A percentile compares a stretch with the other conserved stretches of the same genome.
phyloP scores from a whole-genome alignment of 768 basidiomycete genomes.

The Tulasnella sp. region DNA sequence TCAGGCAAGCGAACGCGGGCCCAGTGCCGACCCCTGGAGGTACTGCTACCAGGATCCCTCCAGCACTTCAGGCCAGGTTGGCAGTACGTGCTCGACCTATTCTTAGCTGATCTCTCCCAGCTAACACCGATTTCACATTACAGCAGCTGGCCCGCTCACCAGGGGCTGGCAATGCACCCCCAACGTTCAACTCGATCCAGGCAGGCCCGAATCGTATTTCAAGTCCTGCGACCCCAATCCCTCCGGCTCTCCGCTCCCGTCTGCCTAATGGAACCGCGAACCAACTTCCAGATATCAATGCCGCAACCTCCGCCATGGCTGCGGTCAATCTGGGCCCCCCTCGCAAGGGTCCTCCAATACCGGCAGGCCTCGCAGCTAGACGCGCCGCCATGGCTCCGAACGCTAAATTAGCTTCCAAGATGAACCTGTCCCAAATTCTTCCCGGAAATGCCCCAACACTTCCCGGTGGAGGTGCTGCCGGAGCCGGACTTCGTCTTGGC shows the following conservation, averaged over 20 bases:
- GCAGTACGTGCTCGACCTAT: conserved; percentile 52
- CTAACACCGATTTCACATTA: conserved; percentile 15
- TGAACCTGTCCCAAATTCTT: conserved; percentile 35
- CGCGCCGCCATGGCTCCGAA: conserved; percentile 6
- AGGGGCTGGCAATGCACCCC: conserved; percentile 32
- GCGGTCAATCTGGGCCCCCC: conserved; percentile 11
- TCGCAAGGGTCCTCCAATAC: conserved; percentile 29
- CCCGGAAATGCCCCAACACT: conserved; percentile 32
- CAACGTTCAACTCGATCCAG: conserved; percentile 39
- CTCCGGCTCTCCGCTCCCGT: conserved; percentile 31
- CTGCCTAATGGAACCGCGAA: conserved; percentile 22
- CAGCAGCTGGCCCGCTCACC: conserved; percentile 23
- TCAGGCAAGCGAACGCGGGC: conserved; percentile 27
- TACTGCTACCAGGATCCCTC: conserved; percentile 69
- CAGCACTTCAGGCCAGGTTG: conserved; percentile 89
- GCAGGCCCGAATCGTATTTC: conserved; percentile 43
- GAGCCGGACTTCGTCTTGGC: conserved; percentile 68
- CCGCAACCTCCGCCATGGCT: not conserved
- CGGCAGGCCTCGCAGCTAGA: conserved; percentile 21
- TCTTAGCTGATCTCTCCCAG: not conserved
- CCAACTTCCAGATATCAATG: conserved; percentile 22
- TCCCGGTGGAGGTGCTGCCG: conserved; percentile 52
- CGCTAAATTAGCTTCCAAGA: not conserved
- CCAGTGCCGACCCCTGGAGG: conserved; percentile 24
- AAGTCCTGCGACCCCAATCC: conserved; percentile 35